A percentile compares a stretch with the other conserved stretches of the same genome.
phyloP scores from a whole-genome alignment of 371 early-diverging fungal genomes.

The Syncephalastrum monosporum region DNA sequence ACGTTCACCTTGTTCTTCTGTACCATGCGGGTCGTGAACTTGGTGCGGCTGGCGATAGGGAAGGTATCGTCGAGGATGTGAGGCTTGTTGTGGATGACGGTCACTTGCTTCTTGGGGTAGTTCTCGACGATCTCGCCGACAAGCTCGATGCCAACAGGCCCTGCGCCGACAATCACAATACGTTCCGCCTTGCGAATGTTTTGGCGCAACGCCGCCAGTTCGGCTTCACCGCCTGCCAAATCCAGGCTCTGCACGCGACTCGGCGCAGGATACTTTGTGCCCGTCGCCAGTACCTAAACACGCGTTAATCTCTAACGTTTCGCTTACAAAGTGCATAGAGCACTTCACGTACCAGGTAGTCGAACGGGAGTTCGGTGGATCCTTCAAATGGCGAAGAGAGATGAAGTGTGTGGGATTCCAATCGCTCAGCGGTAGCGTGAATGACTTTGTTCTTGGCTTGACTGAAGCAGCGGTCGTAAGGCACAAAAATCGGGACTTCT shows the following conservation, averaged over 20 bases:
- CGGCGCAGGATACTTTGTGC: constrained; percentile 25
- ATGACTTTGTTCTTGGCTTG: constrained; percentile 24
- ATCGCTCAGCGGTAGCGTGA: constrained; percentile 22
- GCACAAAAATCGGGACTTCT: constrained; percentile 24
- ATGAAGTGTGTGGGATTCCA: constrained; percentile 15
- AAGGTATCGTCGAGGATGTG: constrained; percentile 12
- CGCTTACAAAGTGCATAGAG: too few species aligned
- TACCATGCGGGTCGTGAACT: constrained; percentile 10
- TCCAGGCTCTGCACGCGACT: constrained; percentile 10
- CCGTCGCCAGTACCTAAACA: constrained; percentile 26
- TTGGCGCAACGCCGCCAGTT: constrained; percentile 26
- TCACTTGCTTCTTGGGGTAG: constrained; percentile 48
- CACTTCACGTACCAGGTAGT: constrained; percentile 12
- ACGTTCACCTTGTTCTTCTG: constrained; percentile 38
- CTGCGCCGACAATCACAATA: constrained; percentile 58
- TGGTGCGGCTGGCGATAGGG: constrained; percentile 29
- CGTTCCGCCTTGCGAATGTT: constrained; percentile 40
- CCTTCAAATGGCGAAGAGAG: constrained; percentile 18
- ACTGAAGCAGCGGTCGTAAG: constrained; percentile 24
- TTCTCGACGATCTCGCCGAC: constrained; percentile 49
- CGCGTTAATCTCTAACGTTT: background rate
- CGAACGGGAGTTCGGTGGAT: constrained; percentile 16
- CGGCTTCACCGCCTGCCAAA: constrained; percentile 22
- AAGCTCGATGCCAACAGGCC: constrained; percentile 56
- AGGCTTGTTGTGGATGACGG: constrained; percentile 39